Evolutionary conservation across 345 rosid genomes (phyloP), one percentile per base, ranked within the genome.

Genomic region (Clarkia xantiana): DNA sequence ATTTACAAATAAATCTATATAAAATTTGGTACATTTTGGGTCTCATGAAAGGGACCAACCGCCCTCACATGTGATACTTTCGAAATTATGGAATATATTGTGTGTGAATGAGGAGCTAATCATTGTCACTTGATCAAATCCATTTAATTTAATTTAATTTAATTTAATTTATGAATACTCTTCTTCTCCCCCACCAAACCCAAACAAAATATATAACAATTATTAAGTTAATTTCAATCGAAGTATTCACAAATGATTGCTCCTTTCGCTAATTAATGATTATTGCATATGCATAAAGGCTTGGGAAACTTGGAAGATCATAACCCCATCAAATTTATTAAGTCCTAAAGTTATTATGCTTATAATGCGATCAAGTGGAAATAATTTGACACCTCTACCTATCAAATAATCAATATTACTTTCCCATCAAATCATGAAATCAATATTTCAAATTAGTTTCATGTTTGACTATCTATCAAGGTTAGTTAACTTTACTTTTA

Each of bases 51-150:
- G 36, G 42, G 29, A 51, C 65, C 72, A 55, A 58, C 53, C 44
- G 49, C 16, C 52, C 52, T 40, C 40, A 45, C 74, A 60, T 69
- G 67, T 63, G 74, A 63, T 40, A 29, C 54, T 63, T 55, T 42
- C 52, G 14, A 52, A 23, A 20, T 39, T 13, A 13, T 48, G 52
- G 52, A 48, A 48, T 48, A 60, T 57, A 43, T 60, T 60, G 59
- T 58, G 53, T 18, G 36, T 20, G 54, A 40, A 65, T 52, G 51
- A 41, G 60, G 64, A 60, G 42, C 67, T 40, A 66, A 69, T 66
- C 71, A 66, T 73, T 2, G 53, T 59, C 56, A 59, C 54, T 59
- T 43, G 9, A 18, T 14, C 11, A 44, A 18, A 46, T 48, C 52
- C 34, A 22, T 17, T 48, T 29, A 1, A 29, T 29, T 29, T 29